Percentiles rank a stretch among this genome's conserved stretches.
phyloP scores from a whole-genome alignment of 2,329 filamentous ascomycete species.

The Alternaria longipes region DNA sequence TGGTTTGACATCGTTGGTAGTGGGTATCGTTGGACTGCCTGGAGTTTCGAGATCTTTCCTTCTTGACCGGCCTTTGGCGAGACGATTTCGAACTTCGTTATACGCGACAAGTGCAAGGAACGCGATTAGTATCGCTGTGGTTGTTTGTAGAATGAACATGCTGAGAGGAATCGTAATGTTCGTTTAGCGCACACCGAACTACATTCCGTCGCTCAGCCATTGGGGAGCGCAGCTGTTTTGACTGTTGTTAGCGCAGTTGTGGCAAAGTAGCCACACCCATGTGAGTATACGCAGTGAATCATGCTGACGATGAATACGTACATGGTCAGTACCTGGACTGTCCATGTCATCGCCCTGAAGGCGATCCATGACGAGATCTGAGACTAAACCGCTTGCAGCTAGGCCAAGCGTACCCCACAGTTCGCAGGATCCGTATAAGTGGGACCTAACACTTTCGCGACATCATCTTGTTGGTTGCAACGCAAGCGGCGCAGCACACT shows the following conservation, averaged over 20 bases:
- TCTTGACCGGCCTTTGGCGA: constrained; percentile 24
- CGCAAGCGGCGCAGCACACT: background rate
- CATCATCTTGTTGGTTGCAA: background rate
- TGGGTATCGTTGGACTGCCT: constrained; percentile 18
- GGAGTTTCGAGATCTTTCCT: constrained; percentile 29
- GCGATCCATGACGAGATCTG: constrained; percentile 10
- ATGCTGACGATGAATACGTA: constrained; percentile 10
- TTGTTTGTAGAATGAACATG: constrained; percentile 36
- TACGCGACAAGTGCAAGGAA: constrained; percentile 33
- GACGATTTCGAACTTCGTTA: constrained; percentile 23
- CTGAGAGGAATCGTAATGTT: background rate
- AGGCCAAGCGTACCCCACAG: constrained; percentile 13
- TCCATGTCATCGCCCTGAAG: constrained; percentile 8
- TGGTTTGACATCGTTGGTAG: constrained; percentile 1
- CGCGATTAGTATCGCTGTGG: constrained; percentile 29
- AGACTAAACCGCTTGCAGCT: constrained; percentile 9
- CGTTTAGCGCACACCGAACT: constrained; percentile 1
- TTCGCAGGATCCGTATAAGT: background rate
- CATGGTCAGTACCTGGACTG: constrained; percentile 8
- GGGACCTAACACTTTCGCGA: background rate
- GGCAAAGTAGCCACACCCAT: constrained; percentile 3
- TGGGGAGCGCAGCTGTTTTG: background rate
- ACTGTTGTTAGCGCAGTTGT: background rate
- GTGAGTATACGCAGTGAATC: background rate
- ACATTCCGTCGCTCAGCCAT: background rate